Conservation (phyloP, 2,329 filamentous ascomycete species). For the Neonectria punicea region DNA sequence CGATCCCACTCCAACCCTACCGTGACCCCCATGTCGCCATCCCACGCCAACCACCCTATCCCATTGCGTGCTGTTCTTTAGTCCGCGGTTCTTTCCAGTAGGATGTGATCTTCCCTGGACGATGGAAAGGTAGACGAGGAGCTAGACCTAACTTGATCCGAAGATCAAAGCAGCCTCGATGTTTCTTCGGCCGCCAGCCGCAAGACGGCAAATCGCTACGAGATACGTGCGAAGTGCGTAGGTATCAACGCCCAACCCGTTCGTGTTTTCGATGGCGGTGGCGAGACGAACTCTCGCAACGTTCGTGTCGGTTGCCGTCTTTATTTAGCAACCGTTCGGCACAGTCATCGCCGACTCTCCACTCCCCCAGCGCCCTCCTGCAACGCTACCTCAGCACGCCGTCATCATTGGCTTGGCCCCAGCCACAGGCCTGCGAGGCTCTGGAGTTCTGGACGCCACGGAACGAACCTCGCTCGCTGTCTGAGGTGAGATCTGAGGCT, state of each 20-base stretch:
- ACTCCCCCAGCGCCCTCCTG: not conserved
- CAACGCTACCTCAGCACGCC: not conserved
- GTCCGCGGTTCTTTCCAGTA: not conserved
- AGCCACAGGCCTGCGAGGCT: conserved; percentile 9
- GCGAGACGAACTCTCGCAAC: conserved; percentile 5
- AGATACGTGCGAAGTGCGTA: no score
- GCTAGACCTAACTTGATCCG: not conserved
- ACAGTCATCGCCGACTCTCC: conserved; percentile 16
- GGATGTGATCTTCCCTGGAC: not conserved
- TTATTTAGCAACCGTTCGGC: conserved; percentile 21
- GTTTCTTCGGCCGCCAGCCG: not conserved
- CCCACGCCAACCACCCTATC: conserved; percentile 14
- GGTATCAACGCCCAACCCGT: not conserved
- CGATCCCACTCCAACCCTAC: conserved; percentile 30
- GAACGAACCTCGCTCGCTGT: conserved; percentile 2
- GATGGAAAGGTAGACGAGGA: not conserved
- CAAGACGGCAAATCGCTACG: not conserved
- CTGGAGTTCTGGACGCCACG: conserved; percentile 1
- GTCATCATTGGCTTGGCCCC: conserved; percentile 1
- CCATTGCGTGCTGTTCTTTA: not conserved
- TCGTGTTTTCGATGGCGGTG: conserved; percentile 8
- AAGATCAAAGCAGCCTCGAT: not conserved
- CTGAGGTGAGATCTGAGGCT: conserved; percentile 23
- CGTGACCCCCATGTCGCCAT: conserved; percentile 21
- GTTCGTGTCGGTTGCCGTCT: conserved; percentile 4